phyloP scores from a whole-genome alignment of 768 basidiomycete species.

The Crucibulum laeve region DNA sequence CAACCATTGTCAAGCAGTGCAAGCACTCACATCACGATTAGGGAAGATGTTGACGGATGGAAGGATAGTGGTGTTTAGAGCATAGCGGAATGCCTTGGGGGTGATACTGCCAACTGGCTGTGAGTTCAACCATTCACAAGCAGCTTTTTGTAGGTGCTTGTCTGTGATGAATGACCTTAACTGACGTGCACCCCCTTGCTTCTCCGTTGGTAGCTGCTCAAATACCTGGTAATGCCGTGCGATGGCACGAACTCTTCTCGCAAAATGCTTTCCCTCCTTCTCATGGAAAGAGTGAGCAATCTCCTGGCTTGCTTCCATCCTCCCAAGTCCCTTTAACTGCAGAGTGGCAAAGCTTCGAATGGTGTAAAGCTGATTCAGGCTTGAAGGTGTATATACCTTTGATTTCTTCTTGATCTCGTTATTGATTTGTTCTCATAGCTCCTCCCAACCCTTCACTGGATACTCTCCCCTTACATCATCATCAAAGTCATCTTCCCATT shows the following conservation, averaged over 20 bases:
- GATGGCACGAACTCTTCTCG: constrained; percentile 2
- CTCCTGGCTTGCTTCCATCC: constrained; percentile 17
- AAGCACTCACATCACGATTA: neutral
- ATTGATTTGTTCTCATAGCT: neutral
- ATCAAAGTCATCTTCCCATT: neutral
- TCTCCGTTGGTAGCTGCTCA: no score
- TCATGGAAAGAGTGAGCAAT: constrained; percentile 23
- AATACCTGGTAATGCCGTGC: no score
- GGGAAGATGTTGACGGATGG: neutral
- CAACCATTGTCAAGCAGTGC: neutral
- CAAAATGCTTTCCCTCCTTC: constrained; percentile 16
- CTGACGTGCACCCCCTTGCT: no score
- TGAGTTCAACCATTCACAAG: neutral
- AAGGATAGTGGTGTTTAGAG: neutral
- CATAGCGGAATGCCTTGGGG: neutral
- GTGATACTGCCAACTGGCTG: neutral
- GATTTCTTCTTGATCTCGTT: neutral
- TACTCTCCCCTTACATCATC: neutral
- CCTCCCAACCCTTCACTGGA: neutral
- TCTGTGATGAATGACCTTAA: no score
- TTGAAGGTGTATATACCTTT: neutral
- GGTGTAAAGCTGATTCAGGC: constrained; percentile 13
- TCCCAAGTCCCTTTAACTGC: constrained; percentile 13
- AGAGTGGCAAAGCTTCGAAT: constrained; percentile 19
- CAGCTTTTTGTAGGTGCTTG: no score